Evolutionary conservation across 208 protist genomes (phyloP), one percentile per base, ranked within the genome.

Genomic region (Lotmaria passim): DNA sequence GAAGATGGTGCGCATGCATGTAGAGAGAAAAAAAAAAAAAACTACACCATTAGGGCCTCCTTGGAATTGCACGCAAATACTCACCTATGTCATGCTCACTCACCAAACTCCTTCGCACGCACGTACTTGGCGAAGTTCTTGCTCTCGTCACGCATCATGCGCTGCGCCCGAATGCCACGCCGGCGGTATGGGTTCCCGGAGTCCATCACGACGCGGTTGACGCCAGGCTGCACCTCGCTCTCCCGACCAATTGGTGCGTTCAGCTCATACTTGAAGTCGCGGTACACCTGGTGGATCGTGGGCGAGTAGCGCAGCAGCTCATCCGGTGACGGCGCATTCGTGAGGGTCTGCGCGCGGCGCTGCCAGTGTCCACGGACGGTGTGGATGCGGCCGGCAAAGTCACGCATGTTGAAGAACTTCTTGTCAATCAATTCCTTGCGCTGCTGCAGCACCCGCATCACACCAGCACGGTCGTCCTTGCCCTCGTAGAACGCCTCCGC

Each of bases 351-450:
- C 30, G 86, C 85, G 14, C 85, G 87, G 30, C 89, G 89, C 82
- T 87, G 87, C 89, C 87, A 94, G 60, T 94, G 92, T 0, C 92
- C 92, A 23, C 92, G 89, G 84, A 93, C 93, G 3, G 92, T 96
- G 75, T 89, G 92, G 59, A 96, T 96, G 48, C 89, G 81, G 26
- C 92, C 92, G 34, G 87, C 87, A 73, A 95, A 95, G 73, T 94
- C 89, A 34, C 89, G 79, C 84, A 96, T 89, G 66, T 96, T 96
- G 70, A 96, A 94, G 65, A 93, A 94, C 74, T 94, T 94, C 58
- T 87, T 89, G 65, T 94, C 92, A 23, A 96, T 81, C 72, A 94
- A 68, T 63, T 93, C 87, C 58, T 94, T 92, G 7, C 89, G 85
- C 34, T 62, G 66, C 64, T 93, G 82, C 26, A 96, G 79, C 43